A percentile compares a stretch with the other conserved stretches of the same genome.
phyloP scores from a whole-genome alignment of 345 rosid species.

The Bruguiera parviflora region DNA sequence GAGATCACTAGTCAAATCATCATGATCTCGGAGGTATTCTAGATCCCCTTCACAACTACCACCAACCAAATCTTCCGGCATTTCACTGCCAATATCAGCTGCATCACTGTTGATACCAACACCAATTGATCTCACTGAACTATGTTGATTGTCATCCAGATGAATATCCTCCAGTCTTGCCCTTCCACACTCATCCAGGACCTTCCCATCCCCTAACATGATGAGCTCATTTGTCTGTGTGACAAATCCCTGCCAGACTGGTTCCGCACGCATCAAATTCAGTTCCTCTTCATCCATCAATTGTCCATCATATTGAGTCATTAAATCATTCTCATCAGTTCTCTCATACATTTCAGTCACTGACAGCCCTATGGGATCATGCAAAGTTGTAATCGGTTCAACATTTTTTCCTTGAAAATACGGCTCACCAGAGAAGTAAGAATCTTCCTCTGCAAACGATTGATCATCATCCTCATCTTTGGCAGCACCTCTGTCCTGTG shows the following conservation, averaged over 20 bases:
- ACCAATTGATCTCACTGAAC: conserved; percentile 94
- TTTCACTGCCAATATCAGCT: conserved; percentile 91
- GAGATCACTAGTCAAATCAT: conserved; percentile 50
- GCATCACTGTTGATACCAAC: conserved; percentile 93
- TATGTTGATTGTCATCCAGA: conserved; percentile 80
- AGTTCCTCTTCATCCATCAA: conserved; percentile 84
- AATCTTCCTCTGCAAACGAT: conserved; percentile 92
- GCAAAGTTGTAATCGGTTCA: conserved; percentile 61
- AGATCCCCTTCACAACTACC: conserved; percentile 91
- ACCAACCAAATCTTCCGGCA: conserved; percentile 84
- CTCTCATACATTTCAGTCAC: conserved; percentile 61
- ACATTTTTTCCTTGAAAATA: conserved; percentile 59
- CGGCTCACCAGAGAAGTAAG: conserved; percentile 89
- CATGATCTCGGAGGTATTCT: conserved; percentile 72
- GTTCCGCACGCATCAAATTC: conserved; percentile 71
- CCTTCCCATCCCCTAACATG: conserved; percentile 56
- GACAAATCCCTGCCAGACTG: conserved; percentile 97
- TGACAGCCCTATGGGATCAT: conserved; percentile 68
- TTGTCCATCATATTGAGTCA: conserved; percentile 73
- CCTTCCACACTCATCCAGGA: conserved; percentile 42
- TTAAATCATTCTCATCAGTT: conserved; percentile 57
- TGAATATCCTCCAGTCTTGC: conserved; percentile 54
- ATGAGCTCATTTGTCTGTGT: conserved; percentile 71
- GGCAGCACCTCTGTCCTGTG: conserved; percentile 65
- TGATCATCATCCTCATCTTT: conserved; percentile 90